A percentile compares a stretch with the other conserved stretches of the same genome.
phyloP scores from a whole-genome alignment of 257 asterid genomes.

The Ilex aquifolium region DNA sequence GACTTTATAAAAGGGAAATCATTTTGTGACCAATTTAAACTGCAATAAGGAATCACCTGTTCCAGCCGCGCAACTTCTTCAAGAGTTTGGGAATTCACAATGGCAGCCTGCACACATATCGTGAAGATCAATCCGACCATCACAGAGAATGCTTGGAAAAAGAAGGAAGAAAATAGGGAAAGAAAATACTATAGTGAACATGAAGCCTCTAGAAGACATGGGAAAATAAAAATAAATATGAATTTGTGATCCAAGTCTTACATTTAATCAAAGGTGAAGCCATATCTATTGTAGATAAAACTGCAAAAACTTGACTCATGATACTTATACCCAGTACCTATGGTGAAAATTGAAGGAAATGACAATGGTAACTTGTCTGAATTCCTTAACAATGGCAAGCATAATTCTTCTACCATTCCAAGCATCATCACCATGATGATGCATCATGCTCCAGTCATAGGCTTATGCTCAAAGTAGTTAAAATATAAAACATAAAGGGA shows the following conservation, averaged over 20 bases:
- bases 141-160: conserved; percentile 1
- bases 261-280: too few species aligned
- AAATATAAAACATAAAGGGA: conserved; percentile 3
- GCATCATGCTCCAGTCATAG: neutral
- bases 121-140: neutral
- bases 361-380: too few species aligned
- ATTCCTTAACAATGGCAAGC: too few species aligned
- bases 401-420: conserved; percentile 1
- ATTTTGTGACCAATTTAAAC: neutral
- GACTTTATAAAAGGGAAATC: neutral
- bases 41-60: conserved; percentile 48
- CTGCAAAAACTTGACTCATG: too few species aligned
- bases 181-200: too few species aligned
- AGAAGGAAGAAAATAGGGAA: neutral
- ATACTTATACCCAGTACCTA: too few species aligned
- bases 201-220: neutral
- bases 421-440: too few species aligned
- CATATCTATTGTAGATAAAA: too few species aligned
- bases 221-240: neutral
- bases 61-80: conserved; percentile 99
- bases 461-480: neutral
- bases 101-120: conserved; percentile 68
- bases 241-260: too few species aligned
- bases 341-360: too few species aligned
- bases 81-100: conserved; percentile 89